Percentiles rank a stretch among this genome's conserved stretches.
Conservation (phyloP, 148 eudicot species). For the Diospyros lotus region DNA sequence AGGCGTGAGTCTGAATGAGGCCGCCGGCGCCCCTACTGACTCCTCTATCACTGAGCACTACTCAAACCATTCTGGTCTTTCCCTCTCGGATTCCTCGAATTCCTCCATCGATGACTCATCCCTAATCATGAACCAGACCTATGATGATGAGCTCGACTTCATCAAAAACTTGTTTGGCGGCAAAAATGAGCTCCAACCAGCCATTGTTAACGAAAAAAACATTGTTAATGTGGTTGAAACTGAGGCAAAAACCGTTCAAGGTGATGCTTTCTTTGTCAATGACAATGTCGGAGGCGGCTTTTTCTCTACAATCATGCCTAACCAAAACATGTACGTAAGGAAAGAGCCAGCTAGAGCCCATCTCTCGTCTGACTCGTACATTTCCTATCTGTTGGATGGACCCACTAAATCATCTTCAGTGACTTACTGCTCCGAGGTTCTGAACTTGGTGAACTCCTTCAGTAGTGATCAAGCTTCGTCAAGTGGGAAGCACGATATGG, state of each 20-base stretch:
- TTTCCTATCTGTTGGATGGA: slow-evolving; percentile 32
- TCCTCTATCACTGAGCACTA: background rate
- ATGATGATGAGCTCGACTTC: background rate
- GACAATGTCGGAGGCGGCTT: too few species aligned
- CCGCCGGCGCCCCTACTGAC: slow-evolving; percentile 8
- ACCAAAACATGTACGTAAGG: background rate
- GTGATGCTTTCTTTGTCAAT: background rate
- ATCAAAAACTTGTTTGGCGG: background rate
- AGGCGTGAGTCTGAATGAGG: background rate
- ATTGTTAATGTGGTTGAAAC: too few species aligned
- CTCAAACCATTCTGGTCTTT: background rate
- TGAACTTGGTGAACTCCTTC: slow-evolving; percentile 3
- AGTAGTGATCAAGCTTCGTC: slow-evolving; percentile 2
- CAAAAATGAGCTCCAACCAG: slow-evolving; percentile 1
- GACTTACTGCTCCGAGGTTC: background rate
- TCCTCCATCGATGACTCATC: background rate
- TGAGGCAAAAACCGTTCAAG: background rate
- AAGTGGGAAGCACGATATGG: slow-evolving; percentile 42
- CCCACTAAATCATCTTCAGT: background rate
- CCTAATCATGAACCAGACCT: background rate
- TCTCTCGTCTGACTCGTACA: slow-evolving; percentile 21
- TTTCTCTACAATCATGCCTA: too few species aligned
- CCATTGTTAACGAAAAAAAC: background rate
- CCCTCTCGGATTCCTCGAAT: background rate
- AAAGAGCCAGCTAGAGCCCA: slow-evolving; percentile 8